Evolutionary conservation across 2,329 filamentous ascomycete genomes (phyloP).

Genomic region (Neopestalotiopsis rosae): DNA sequence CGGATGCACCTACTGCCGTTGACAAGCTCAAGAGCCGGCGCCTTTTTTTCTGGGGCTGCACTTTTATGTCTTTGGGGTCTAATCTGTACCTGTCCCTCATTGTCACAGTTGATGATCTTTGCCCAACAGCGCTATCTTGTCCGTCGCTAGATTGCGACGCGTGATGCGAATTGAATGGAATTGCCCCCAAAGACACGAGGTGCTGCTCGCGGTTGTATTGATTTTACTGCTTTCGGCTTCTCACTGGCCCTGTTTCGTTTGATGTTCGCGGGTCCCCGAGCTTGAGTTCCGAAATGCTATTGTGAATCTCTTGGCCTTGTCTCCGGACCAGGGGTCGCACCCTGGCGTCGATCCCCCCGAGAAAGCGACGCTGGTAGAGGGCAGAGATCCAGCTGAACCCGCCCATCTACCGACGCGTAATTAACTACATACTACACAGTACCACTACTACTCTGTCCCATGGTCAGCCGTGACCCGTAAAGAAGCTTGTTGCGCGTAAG

Average conservation of each 20-base stretch:
- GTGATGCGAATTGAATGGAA: not conserved
- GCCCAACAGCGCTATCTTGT: not conserved
- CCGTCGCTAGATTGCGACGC: not conserved
- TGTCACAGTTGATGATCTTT: not conserved
- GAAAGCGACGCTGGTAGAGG: not conserved
- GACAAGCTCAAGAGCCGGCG: not conserved
- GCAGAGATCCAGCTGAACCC: not conserved
- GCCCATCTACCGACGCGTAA: not conserved
- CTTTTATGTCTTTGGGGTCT: too few relatives aligned
- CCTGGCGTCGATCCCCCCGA: slow-evolving; percentile 12
- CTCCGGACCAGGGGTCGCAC: slow-evolving; percentile 22
- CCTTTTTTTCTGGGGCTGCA: not conserved
- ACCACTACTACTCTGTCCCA: not conserved
- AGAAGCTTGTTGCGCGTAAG: not conserved
- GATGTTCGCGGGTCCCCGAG: not conserved
- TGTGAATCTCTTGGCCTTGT: slow-evolving; percentile 32
- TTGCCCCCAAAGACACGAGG: not conserved
- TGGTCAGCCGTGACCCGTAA: not conserved
- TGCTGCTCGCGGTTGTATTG: not conserved
- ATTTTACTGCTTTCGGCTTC: slow-evolving; percentile 13
- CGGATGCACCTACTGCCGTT: slow-evolving; percentile 3
- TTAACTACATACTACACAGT: not conserved
- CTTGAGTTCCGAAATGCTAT: slow-evolving; percentile 8
- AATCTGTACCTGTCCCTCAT: too few relatives aligned
- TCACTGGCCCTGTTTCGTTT: slow-evolving; percentile 12